phyloP scores from a whole-genome alignment of 179 eudicot species.

The Vitellaria paradoxa region DNA sequence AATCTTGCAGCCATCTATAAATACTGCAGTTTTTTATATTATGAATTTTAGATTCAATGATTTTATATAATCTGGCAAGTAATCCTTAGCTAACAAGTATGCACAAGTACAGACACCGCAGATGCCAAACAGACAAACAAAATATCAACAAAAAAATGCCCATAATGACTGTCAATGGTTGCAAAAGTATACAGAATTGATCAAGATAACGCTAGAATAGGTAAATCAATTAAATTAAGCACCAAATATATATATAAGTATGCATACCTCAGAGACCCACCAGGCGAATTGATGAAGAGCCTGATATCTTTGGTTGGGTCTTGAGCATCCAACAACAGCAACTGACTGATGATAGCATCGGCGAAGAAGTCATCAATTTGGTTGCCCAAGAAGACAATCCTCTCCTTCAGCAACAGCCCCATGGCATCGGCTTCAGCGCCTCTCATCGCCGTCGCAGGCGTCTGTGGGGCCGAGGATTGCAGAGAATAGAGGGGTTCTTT shows the following conservation, averaged over 20 bases:
- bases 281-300: slow-evolving; percentile 75
- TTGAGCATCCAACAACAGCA: slow-evolving; percentile 76
- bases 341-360: slow-evolving; percentile 72
- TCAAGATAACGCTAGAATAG: not conserved
- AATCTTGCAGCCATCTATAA: not conserved
- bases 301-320: slow-evolving; percentile 76
- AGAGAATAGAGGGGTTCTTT: slow-evolving; percentile 16
- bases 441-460: slow-evolving; percentile 62
- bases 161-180: not conserved
- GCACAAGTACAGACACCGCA: not conserved
- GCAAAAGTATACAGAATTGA: not conserved
- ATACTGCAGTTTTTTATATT: not conserved
- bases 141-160: not conserved
- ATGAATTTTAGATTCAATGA: not conserved
- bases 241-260: not conserved
- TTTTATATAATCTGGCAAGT: too few relatives aligned
- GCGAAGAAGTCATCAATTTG: slow-evolving; percentile 76
- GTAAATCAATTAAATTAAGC: not conserved
- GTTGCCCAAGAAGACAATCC: slow-evolving; percentile 77
- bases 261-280: slow-evolving; percentile 75
- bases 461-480: slow-evolving; percentile 34
- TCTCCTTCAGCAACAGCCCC: slow-evolving; percentile 72
- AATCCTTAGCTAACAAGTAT: not conserved
- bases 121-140: not conserved
- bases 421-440: slow-evolving; percentile 70